These are phyloP conservation scores for Monilinia fructicola DNA, from an alignment of 2,329 filamentous ascomycete genomes.

Conservation along the genomic window DNA sequence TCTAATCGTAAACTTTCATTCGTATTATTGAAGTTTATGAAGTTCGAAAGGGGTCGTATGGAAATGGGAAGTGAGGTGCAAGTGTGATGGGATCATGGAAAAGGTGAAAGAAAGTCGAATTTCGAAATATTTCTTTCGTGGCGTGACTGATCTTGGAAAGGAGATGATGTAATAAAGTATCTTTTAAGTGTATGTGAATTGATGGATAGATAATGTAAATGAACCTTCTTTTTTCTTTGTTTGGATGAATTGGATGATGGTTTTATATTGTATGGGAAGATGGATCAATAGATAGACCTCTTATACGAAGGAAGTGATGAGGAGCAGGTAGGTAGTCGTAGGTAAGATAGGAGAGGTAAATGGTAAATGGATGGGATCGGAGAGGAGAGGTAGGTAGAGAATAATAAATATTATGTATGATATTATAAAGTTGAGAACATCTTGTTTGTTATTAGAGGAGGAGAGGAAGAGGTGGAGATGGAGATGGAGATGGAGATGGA, in stretches of 20 bases:
- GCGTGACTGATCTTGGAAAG: not conserved
- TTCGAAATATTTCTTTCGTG: not conserved
- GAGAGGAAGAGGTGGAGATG: not conserved
- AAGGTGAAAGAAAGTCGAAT: not conserved
- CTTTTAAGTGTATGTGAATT: not conserved
- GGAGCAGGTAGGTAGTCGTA: not conserved
- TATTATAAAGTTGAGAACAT: no score
- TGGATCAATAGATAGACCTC: not conserved
- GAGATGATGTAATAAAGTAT: not conserved
- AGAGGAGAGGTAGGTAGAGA: no score
- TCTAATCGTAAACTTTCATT: not conserved
- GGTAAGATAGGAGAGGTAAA: no score
- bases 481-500: no score
- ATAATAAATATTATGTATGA: no score
- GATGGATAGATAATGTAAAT: no score
- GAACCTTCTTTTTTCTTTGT: not conserved
- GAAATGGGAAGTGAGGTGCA: not conserved
- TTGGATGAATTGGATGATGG: not conserved
- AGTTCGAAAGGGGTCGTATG: not conserved
- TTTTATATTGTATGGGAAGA: not conserved
- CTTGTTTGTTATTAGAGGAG: not conserved
- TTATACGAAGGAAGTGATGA: not conserved
- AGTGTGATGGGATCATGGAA: not conserved
- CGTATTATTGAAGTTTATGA: not conserved
- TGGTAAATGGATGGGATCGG: no score